Evolutionary conservation across 208 protist genomes (phyloP).

Genomic region (Histomonas meleagridis): DNA sequence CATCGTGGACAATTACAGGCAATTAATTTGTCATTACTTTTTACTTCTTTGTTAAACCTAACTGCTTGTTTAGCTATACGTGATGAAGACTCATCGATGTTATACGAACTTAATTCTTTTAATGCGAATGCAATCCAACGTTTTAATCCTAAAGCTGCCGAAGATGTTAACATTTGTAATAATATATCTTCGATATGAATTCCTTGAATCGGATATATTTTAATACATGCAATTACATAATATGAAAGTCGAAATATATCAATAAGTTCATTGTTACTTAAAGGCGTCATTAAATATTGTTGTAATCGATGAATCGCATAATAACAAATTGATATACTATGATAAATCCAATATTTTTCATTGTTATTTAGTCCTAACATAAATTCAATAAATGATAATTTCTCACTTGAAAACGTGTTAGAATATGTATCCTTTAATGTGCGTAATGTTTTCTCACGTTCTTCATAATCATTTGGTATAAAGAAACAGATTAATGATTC

Average conservation of each 20-base stretch:
- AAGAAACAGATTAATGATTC: conserved; percentile 11
- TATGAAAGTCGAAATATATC: not conserved
- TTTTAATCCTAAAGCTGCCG: not conserved
- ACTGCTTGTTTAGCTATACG: not conserved
- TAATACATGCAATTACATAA: not conserved
- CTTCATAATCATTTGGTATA: not conserved
- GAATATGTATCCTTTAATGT: not conserved
- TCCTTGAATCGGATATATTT: not conserved
- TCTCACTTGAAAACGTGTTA: not conserved
- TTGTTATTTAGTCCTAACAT: not conserved
- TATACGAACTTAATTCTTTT: not conserved
- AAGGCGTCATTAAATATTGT: not conserved
- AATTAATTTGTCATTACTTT: not conserved
- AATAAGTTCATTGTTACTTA: not conserved
- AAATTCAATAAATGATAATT: not conserved
- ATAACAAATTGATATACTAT: not conserved
- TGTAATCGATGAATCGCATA: not conserved
- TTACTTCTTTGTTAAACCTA: not conserved
- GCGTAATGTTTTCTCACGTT: not conserved
- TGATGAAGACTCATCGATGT: not conserved
- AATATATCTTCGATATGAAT: not conserved
- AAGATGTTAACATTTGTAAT: not conserved
- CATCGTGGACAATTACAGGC: not conserved
- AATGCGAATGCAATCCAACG: not conserved
- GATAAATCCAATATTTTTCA: not conserved